Base-by-base conservation (phyloP, 305 asterid genomes). In the Ilex paraguariensis region DNA sequence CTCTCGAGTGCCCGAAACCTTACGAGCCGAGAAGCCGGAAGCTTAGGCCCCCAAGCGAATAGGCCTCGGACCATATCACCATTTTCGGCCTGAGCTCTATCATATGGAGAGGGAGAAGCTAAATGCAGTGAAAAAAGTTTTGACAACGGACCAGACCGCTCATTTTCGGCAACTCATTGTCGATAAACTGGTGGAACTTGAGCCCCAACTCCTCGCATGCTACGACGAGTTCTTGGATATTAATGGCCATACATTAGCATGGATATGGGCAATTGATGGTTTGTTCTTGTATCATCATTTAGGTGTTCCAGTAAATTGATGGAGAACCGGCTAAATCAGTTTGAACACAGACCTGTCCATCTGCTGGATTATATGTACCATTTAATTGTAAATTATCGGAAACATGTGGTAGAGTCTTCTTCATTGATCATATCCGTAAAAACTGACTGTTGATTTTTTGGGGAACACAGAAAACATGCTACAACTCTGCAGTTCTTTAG, bases 331-430 rank as follows among this genome's bases (percentile, higher is more conserved):
- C 42, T 2, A 36, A 0, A 7, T 7, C n/a, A n/a, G n/a, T 7
- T 36, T 36, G 8, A 36, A 2, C 5, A 1, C 42, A 36, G 2
- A 36, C 42, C 5, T 36, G 42, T 7, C 0, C 42, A 36, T 36
- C 42, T 36, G 42, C 66, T 85, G 1, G 78, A 82, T 44, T 63
- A 60, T 15, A 76, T 84, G 83, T 74, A 82, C 62, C 55, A 42
- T 52, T 51, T 72, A 65, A 75, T 84, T n/a, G 57, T 77, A 0
- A 66, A 48, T 28, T 57, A 67, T 13, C 69, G 62, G 1, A 1
- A 21, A 0, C 28, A 21, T 1, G 1, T 42, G 7, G 48, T 1
- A n/a, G n/a, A n/a, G n/a, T n/a, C n/a, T 2, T 42, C 1, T 42
- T 21, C 42, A 36, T 0, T 0, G 42, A 2, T 0, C 42, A 36